phyloP scores from a whole-genome alignment of 495 filamentous ascomycete species.

The Aspergillus sparsus region DNA sequence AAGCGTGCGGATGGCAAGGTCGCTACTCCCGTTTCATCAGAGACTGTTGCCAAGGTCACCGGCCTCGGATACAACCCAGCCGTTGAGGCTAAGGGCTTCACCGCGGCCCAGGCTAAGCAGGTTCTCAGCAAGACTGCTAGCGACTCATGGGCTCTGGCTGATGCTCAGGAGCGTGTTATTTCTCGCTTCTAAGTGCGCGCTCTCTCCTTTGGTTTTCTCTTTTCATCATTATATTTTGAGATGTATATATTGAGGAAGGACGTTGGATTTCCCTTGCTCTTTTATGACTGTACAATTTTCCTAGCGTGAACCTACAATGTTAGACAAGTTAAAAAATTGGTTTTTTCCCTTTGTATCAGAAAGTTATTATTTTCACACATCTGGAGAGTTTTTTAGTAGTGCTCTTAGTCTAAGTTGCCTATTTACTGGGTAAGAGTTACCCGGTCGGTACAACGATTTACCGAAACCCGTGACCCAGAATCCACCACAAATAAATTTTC shows the following conservation, averaged over 20 bases:
- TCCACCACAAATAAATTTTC: background rate
- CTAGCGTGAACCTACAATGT: conserved; percentile 9
- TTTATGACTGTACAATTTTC: conserved; percentile 15
- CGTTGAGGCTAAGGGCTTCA: conserved; percentile 83
- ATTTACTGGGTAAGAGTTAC: too few species aligned
- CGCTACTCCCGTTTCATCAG: conserved; percentile 55
- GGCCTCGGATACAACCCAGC: conserved; percentile 91
- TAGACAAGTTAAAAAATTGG: background rate
- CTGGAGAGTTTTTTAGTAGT: too few species aligned
- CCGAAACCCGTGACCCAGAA: background rate
- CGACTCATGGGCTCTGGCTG: conserved; percentile 73
- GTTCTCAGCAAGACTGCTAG: conserved; percentile 70
- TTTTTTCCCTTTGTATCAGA: background rate
- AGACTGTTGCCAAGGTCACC: conserved; percentile 60
- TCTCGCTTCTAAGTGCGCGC: conserved; percentile 51
- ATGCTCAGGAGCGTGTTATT: conserved; percentile 69
- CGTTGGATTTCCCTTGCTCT: conserved; percentile 1
- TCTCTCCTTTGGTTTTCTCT: background rate
- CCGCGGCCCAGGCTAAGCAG: conserved; percentile 66
- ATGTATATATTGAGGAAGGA: conserved; percentile 11
- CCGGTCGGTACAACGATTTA: too few species aligned
- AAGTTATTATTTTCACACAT: too few species aligned
- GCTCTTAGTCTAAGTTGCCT: too few species aligned
- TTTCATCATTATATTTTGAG: background rate
- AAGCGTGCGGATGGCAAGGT: conserved; percentile 77